These are phyloP conservation scores for Rusavskia elegans DNA, from an alignment of 495 filamentous ascomycete species.

Conservation along the genomic window DNA sequence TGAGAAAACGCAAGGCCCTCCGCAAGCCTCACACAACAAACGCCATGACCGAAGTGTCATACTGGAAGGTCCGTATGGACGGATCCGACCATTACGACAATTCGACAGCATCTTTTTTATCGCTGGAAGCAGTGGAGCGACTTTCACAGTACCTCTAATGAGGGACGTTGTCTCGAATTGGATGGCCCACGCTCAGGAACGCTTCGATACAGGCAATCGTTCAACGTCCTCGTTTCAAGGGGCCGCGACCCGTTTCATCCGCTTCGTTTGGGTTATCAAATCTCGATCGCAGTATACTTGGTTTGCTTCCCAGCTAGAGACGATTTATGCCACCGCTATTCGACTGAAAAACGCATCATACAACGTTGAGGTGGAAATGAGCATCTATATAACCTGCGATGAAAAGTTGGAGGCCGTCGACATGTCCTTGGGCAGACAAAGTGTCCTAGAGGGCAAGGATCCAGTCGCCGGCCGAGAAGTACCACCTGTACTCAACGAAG, in stretches of 20 bases:
- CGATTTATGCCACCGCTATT: constrained; percentile 36
- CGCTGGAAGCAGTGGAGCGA: constrained; percentile 43
- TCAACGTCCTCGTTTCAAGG: neutral
- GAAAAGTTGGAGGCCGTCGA: constrained; percentile 13
- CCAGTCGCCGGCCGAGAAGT: too few relatives aligned
- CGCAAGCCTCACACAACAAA: constrained; percentile 1
- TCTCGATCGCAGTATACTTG: constrained; percentile 50
- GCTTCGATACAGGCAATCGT: constrained; percentile 1
- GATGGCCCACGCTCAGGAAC: constrained; percentile 5
- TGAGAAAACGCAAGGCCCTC: constrained; percentile 23
- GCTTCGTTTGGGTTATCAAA: constrained; percentile 61
- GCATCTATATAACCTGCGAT: constrained; percentile 48
- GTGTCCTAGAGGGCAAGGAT: too few relatives aligned
- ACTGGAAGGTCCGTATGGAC: constrained; percentile 34
- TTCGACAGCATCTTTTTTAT: constrained; percentile 45
- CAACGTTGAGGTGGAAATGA: constrained; percentile 32
- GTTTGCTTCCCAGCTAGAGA: constrained; percentile 46
- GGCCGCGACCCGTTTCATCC: constrained; percentile 44
- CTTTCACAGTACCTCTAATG: constrained; percentile 37
- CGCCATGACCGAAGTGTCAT: constrained; percentile 3
- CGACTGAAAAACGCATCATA: constrained; percentile 16
- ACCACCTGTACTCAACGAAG: too few relatives aligned
- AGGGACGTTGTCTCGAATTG: constrained; percentile 31
- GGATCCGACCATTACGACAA: constrained; percentile 28
- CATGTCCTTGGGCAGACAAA: too few relatives aligned